Conservation (phyloP, 108 stramenopile species). For the Cyclotella baltica region DNA sequence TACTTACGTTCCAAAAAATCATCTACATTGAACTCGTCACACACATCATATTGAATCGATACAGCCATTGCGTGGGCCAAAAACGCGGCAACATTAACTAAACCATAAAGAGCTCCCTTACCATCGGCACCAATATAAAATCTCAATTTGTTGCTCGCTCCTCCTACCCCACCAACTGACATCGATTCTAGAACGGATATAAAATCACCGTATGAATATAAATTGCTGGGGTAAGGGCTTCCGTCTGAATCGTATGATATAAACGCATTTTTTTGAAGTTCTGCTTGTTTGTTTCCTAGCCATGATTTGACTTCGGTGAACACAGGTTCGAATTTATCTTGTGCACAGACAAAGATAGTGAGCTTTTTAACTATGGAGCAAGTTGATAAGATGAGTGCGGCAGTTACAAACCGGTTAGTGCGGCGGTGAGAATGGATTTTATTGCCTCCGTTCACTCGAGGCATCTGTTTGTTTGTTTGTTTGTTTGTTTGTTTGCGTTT, state of each 20-base stretch:
- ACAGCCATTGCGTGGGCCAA: constrained; percentile 28
- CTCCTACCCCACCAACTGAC: constrained; percentile 32
- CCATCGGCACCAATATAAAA: constrained; percentile 40
- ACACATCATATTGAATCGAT: constrained; percentile 47
- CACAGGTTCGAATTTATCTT: background rate
- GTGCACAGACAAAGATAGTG: background rate
- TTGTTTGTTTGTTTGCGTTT: background rate
- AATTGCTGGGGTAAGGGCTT: constrained; percentile 22
- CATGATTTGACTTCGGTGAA: constrained; percentile 13
- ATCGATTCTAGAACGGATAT: constrained; percentile 8
- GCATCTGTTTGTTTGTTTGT: background rate
- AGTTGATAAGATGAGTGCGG: background rate
- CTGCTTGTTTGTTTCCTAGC: constrained; percentile 4
- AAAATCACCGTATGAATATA: constrained; percentile 30
- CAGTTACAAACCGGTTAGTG: background rate
- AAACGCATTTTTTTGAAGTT: constrained; percentile 22
- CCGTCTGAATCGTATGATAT: constrained; percentile 32
- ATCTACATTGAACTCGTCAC: constrained; percentile 48
- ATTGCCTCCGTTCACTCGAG: background rate
- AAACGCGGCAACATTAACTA: constrained; percentile 44
- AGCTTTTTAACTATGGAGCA: background rate
- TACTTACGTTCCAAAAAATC: constrained; percentile 2
- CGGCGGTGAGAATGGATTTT: background rate
- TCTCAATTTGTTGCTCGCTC: constrained; percentile 1
- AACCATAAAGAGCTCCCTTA: constrained; percentile 24